Conservation (phyloP, 2,329 filamentous ascomycete species). For the Colletotrichum paranaense region DNA sequence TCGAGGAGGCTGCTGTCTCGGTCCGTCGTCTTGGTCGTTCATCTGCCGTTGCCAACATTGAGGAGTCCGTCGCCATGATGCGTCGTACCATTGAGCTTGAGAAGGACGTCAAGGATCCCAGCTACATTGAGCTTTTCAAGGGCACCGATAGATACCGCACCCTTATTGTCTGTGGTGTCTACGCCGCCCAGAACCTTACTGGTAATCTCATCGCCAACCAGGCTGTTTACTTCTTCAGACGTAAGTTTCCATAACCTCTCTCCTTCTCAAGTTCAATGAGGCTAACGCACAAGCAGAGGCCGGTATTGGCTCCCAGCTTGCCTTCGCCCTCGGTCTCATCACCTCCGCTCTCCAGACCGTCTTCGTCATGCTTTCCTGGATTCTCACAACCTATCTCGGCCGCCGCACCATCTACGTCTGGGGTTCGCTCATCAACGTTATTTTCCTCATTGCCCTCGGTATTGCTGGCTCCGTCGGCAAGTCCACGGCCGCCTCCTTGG, state of each 20-base stretch:
- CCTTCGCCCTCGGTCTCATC: constrained; percentile 73
- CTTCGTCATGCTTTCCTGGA: constrained; percentile 75
- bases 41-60: constrained; percentile 33
- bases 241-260: constrained; percentile 46
- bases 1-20: constrained; percentile 55
- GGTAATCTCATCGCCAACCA: constrained; percentile 74
- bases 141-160: constrained; percentile 66
- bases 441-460: constrained; percentile 68
- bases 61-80: constrained; percentile 39
- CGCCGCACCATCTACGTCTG: constrained; percentile 74
- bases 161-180: constrained; percentile 66
- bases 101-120: constrained; percentile 58
- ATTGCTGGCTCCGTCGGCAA: constrained; percentile 62
- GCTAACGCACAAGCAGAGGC: constrained; percentile 60
- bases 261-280: too few species aligned
- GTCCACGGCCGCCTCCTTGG: constrained; percentile 55
- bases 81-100: constrained; percentile 67
- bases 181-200: constrained; percentile 70
- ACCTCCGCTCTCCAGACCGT: constrained; percentile 72
- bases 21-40: constrained; percentile 57
- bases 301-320: constrained; percentile 63
- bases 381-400: constrained; percentile 72
- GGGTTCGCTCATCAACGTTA: constrained; percentile 64
- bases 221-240: constrained; percentile 70
- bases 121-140: constrained; percentile 62